Base-by-base conservation (phyloP, 805 yeast genomes). In the Brettanomyces naardenensis region DNA sequence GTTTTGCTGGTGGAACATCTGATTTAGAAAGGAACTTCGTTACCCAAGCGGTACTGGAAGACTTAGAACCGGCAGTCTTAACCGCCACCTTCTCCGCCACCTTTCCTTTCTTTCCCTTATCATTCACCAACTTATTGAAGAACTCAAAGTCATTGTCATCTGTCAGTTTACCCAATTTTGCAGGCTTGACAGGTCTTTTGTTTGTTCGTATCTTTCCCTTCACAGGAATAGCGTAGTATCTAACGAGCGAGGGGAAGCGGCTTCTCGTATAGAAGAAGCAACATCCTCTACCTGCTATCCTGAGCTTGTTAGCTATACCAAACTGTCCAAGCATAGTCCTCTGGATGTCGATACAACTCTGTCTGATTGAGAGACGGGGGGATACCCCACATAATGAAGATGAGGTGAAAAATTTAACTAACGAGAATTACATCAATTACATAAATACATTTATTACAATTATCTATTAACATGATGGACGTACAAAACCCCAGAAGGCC, bases 101-200 rank as follows among this genome's bases (percentile, higher is more conserved):
- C 5, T 34, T 19, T 19, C 19, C 10, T 21, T n/a, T 18, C 29
- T 13, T 7, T n/a, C 21, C 29, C 14, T 7, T 35, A 14, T 25
- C 21, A n/a, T n/a, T 32, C 15, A 21, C 9, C 7, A 19, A n/a
- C 25, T 15, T 28, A 10, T 10, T 18, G 45, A 27, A 47, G 25
- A 34, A 44, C 28, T 47, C 40, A 27, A 37, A 33, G 36, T 48
- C 53, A 27, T 51, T 38, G 22, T 50, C 54, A 38, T 51, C 54
- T 30, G 43, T 42, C 21, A 49, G 36, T 31, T 49, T 49, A 9
- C 50, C 53, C 26, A 37, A 38, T 28, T 37, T 27, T 14, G 49
- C 28, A 38, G 33, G 26, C 4, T 33, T 33, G 21, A 7, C 9
- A 14, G 20, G 26, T 7, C 33, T 7, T 18, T 27, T 34, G 3